Conservation (phyloP, 108 stramenopile species). For the Skeletonema costatum region DNA sequence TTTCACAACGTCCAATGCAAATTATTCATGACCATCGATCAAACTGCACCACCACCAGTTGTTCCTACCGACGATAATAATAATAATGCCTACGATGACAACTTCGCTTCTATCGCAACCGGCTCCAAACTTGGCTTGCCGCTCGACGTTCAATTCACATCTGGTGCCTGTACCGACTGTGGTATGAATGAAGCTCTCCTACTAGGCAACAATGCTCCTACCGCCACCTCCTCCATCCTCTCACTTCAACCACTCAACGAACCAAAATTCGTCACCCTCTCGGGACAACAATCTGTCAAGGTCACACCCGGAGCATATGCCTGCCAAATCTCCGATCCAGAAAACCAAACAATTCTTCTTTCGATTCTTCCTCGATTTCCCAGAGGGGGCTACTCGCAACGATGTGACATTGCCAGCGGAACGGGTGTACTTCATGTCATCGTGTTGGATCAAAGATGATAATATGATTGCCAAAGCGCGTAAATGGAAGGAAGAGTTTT, state of each 20-base stretch:
- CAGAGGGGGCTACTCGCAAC: slow-evolving; percentile 17
- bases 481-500: background rate
- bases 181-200: background rate
- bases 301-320: slow-evolving; percentile 20
- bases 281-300: slow-evolving; percentile 3
- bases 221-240: background rate
- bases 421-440: slow-evolving; percentile 30
- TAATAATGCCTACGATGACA: background rate
- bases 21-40: background rate
- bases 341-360: slow-evolving; percentile 18
- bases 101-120: background rate
- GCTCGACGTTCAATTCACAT: background rate
- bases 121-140: background rate
- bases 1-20: background rate
- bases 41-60: background rate
- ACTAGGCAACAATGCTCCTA: background rate
- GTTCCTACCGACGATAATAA: background rate
- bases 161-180: background rate
- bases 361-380: slow-evolving; percentile 33
- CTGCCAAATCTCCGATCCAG: slow-evolving; percentile 1
- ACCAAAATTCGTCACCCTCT: background rate
- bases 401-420: slow-evolving; percentile 30
- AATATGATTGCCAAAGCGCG: background rate
- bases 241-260: background rate
- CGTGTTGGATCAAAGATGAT: slow-evolving; percentile 12